Evolutionary conservation across 352 stramenopile genomes (phyloP), one percentile per base, ranked within the genome.

Genomic region (Globisporangium nunn): DNA sequence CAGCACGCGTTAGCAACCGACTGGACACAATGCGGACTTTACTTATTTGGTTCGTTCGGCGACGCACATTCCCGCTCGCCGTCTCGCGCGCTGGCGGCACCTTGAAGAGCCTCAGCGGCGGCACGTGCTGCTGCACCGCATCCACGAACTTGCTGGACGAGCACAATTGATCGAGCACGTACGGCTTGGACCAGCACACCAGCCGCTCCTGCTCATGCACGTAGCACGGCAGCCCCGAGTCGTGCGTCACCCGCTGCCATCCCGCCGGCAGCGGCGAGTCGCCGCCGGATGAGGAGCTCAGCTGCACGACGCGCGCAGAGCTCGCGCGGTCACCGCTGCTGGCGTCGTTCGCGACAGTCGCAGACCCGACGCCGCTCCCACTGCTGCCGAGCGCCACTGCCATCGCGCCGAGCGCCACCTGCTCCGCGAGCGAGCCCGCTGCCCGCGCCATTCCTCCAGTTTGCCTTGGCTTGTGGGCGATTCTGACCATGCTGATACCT

Each of bases 171-270:
- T 75, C 68, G 8, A 90, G 64, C 48, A 67, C 56, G 52, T 93
- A 93, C 39, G 84, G 84, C 49, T 75, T 64, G 28, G 78, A 82
- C 84, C 84, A 93, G 62, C 70, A 77, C 44, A 93, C 79, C 14
- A 89, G 58, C 8, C 70, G 67, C 31, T 75, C 51, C 18, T 59
- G 56, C 15, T 72, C 68, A 52, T 93, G 76, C 56, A 89, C 67
- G 56, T 81, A 93, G 61, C 81, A 93, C 14, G 70, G 67, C 47
- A 93, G 57, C 0, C 79, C 79, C 4, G 81, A 93, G 43, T 72
- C 70, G 63, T 93, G 84, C 11, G 68, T 56, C 40, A 91, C 68
- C 12, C 68, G 64, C 50, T 75, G 67, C 84, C 84, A 93, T 12
- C 81, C 81, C 46, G 63, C 51, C 33, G 84, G 84, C 50, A 93